These are phyloP conservation scores for Xerocomellus intermedius DNA, from an alignment of 768 basidiomycete genomes.

Conservation along the genomic window DNA sequence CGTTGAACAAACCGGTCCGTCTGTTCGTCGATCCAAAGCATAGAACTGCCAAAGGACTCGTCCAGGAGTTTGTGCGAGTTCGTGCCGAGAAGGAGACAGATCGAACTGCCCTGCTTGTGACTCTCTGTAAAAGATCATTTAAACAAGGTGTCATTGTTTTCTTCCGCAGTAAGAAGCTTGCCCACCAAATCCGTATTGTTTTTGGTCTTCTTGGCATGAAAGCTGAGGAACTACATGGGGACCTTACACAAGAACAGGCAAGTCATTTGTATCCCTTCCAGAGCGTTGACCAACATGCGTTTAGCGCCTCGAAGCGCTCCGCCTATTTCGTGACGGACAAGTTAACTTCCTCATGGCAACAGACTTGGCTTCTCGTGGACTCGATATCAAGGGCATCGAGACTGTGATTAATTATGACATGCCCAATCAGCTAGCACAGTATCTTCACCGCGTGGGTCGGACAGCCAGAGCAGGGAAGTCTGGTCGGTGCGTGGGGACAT, in stretches of 20 bases:
- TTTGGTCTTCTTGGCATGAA: constrained; percentile 88
- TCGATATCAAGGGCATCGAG: constrained; percentile 97
- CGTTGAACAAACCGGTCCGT: constrained; percentile 87
- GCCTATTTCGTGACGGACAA: constrained; percentile 80
- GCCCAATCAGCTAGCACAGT: constrained; percentile 90
- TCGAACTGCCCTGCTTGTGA: constrained; percentile 70
- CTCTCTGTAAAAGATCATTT: constrained; percentile 88
- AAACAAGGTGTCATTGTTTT: constrained; percentile 85
- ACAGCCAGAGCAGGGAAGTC: constrained; percentile 93
- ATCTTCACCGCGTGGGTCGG: constrained; percentile 95
- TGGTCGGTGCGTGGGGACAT: constrained; percentile 65
- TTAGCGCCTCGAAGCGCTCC: constrained; percentile 83
- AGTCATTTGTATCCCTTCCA: constrained; percentile 11
- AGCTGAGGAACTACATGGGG: constrained; percentile 91
- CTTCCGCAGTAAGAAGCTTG: constrained; percentile 93
- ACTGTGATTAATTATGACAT: constrained; percentile 99
- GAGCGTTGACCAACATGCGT: constrained; percentile 5
- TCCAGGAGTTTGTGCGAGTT: constrained; percentile 95
- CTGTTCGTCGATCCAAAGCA: constrained; percentile 95
- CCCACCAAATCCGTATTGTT: constrained; percentile 94
- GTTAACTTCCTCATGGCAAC: constrained; percentile 97
- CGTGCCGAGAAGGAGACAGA: constrained; percentile 76
- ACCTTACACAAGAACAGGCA: constrained; percentile 95
- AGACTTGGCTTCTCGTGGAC: constrained; percentile 90
- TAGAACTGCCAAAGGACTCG: constrained; percentile 76